A percentile compares a stretch with the other conserved stretches of the same genome.
Evolutionary conservation across 768 basidiomycete genomes (phyloP).

Genomic region (Mycena galericulata): DNA sequence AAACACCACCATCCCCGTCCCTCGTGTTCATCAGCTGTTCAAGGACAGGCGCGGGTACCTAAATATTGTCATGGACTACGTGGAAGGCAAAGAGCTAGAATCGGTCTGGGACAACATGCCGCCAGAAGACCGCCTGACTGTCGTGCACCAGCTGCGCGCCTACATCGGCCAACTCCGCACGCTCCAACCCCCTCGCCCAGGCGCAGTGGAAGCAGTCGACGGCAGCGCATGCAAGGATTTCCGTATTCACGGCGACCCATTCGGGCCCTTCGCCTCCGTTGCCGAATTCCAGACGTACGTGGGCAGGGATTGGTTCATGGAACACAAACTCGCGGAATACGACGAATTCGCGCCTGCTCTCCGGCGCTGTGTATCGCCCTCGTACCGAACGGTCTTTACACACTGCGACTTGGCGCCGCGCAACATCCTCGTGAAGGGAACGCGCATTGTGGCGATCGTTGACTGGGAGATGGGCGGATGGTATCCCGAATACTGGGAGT

Average conservation of each 20-base stretch:
- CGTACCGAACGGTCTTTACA: background rate
- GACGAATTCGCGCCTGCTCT: background rate
- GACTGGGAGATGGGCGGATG: conserved; percentile 7
- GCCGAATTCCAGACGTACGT: background rate
- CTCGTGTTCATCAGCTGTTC: background rate
- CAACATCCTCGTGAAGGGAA: background rate
- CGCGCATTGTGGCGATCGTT: background rate
- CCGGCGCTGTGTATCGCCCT: background rate
- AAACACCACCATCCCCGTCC: conserved; percentile 5
- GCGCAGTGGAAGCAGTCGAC: conserved; percentile 3
- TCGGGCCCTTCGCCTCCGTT: conserved; percentile 2
- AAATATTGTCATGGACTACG: conserved; percentile 11
- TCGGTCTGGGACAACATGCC: background rate
- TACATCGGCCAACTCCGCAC: no score
- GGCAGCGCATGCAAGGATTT: conserved; percentile 2
- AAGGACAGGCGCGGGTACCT: background rate
- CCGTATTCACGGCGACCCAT: background rate
- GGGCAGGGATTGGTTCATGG: background rate
- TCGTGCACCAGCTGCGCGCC: conserved; percentile 3
- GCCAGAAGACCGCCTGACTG: background rate
- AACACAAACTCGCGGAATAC: background rate
- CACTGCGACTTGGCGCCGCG: background rate
- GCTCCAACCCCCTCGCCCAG: background rate
- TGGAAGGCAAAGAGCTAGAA: background rate
- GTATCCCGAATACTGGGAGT: conserved; percentile 6